Evolutionary conservation across 2,329 filamentous ascomycete species (phyloP).

Genomic region (Nemania sp.): DNA sequence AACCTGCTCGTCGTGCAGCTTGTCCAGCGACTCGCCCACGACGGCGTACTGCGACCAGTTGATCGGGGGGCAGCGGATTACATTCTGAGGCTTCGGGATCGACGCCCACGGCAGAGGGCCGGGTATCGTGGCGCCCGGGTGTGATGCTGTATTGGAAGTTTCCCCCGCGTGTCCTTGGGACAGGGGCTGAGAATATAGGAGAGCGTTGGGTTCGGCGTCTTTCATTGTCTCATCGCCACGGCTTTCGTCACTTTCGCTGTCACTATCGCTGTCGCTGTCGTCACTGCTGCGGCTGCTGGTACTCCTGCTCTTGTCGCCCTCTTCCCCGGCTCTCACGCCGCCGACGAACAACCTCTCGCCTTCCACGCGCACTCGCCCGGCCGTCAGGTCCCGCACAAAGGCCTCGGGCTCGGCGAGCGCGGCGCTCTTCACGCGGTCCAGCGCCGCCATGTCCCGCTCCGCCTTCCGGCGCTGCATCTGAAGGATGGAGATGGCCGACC

Average conservation of each 20-base stretch:
- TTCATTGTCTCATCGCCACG: constrained; percentile 10
- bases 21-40: constrained; percentile 82
- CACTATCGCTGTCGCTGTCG: constrained; percentile 21
- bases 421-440: constrained; percentile 71
- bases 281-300: constrained; percentile 31
- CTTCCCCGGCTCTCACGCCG: constrained; percentile 30
- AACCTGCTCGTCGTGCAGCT: constrained; percentile 80
- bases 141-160: constrained; percentile 1
- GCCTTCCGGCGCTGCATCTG: constrained; percentile 85
- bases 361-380: constrained; percentile 60
- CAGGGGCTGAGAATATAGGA: neutral
- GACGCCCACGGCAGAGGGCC: constrained; percentile 55
- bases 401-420: constrained; percentile 72
- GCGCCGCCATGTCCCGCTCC: constrained; percentile 70
- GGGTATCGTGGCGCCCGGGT: neutral
- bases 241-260: constrained; percentile 32
- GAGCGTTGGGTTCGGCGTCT: neutral
- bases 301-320: neutral
- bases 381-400: constrained; percentile 70
- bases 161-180: neutral
- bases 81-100: constrained; percentile 77
- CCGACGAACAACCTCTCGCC: constrained; percentile 38
- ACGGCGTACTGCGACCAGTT: constrained; percentile 96
- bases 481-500: constrained; percentile 82
- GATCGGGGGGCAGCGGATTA: constrained; percentile 84